phyloP scores from a whole-genome alignment of 805 yeast genomes.

The Teunomyces lycoperdinae region DNA sequence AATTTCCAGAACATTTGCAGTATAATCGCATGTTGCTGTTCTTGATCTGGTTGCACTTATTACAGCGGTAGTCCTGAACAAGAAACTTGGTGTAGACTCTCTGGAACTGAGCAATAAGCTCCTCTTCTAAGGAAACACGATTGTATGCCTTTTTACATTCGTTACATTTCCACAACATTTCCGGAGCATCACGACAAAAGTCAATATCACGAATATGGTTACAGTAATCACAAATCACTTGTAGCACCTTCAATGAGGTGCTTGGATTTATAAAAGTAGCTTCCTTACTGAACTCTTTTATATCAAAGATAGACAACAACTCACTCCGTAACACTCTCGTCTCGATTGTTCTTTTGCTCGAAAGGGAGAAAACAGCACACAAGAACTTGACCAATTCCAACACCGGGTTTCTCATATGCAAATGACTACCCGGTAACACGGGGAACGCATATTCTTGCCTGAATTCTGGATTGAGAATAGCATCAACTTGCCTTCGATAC shows the following conservation, averaged over 20 bases:
- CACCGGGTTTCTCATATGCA: conserved; percentile 62
- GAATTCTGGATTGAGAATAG: conserved; percentile 62
- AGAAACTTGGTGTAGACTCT: conserved; percentile 56
- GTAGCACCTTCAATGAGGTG: conserved; percentile 60
- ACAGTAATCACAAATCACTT: conserved; percentile 78
- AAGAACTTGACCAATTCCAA: conserved; percentile 76
- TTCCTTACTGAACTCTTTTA: conserved; percentile 79
- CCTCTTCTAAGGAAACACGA: conserved; percentile 73
- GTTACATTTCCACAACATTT: conserved; percentile 57
- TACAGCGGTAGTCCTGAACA: conserved; percentile 79
- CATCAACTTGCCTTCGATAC: conserved; percentile 67
- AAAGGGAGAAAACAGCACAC: conserved; percentile 68
- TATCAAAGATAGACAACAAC: conserved; percentile 67
- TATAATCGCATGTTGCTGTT: conserved; percentile 66
- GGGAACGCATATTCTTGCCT: conserved; percentile 72
- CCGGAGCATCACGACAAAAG: conserved; percentile 66
- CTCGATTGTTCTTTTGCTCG: conserved; percentile 63
- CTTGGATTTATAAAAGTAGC: conserved; percentile 76
- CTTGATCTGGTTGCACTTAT: conserved; percentile 67
- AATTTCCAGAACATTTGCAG: conserved; percentile 87
- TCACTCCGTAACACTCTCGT: conserved; percentile 73
- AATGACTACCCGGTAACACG: conserved; percentile 67
- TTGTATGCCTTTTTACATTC: conserved; percentile 65
- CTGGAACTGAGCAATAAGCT: conserved; percentile 62
- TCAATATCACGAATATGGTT: conserved; percentile 73